phyloP scores from a whole-genome alignment of 257 asterid species.

The Plectranthus barbatus region DNA sequence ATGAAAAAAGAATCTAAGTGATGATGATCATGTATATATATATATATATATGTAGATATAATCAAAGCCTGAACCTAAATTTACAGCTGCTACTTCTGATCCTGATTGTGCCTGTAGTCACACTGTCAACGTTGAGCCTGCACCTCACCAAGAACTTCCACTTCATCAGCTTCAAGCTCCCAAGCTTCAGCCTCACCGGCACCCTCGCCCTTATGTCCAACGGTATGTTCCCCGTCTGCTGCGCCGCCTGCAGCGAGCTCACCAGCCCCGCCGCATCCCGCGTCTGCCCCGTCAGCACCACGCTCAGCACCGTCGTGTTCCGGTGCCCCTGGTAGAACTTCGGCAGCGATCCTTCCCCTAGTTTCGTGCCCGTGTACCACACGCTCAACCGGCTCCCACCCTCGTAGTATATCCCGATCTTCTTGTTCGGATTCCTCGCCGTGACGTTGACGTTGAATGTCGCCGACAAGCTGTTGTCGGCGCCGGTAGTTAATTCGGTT shows the following conservation, averaged over 20 bases:
- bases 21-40: background rate
- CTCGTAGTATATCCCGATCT: slow-evolving; percentile 76
- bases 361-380: slow-evolving; percentile 44
- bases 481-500: slow-evolving; percentile 34
- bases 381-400: slow-evolving; percentile 69
- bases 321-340: slow-evolving; percentile 91
- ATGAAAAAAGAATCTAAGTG: background rate
- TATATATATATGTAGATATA: background rate
- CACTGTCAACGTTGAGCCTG: slow-evolving; percentile 50
- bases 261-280: slow-evolving; percentile 46
- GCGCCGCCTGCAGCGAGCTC: slow-evolving; percentile 49
- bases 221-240: slow-evolving; percentile 66
- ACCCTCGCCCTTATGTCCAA: slow-evolving; percentile 46
- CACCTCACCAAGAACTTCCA: slow-evolving; percentile 94
- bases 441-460: slow-evolving; percentile 63
- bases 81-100: slow-evolving; percentile 60
- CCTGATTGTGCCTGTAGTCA: slow-evolving; percentile 35
- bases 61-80: slow-evolving; percentile 64
- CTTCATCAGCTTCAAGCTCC: slow-evolving; percentile 64
- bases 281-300: slow-evolving; percentile 60
- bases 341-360: slow-evolving; percentile 78
- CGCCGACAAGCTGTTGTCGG: slow-evolving; percentile 57
- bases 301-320: slow-evolving; percentile 57
- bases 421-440: slow-evolving; percentile 74
- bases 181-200: slow-evolving; percentile 78